Percentiles rank a stretch among this genome's conserved stretches.
phyloP scores from a whole-genome alignment of 78 protist species.

The slime mould (Dictyostelium discoideum) region DNA sequence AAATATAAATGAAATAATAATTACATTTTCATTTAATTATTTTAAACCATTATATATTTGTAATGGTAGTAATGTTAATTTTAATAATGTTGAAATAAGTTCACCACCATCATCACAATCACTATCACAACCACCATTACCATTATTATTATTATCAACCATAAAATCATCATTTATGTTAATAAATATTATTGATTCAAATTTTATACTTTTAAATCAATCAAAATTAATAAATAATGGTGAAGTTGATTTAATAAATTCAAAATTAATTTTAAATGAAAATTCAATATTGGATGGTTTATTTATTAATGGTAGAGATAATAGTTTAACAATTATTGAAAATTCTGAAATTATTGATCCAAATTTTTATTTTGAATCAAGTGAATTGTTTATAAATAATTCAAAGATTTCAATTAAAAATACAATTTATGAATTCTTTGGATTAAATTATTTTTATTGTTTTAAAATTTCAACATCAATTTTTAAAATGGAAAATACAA shows the following conservation, averaged over 20 bases:
- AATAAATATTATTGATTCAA: neutral
- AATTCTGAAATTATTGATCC: neutral
- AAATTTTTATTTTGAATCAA: neutral
- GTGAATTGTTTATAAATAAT: neutral
- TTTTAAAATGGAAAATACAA: neutral
- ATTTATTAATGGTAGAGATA: neutral
- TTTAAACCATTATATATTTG: neutral
- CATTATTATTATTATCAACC: too few relatives aligned
- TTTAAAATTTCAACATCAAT: neutral
- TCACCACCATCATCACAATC: neutral
- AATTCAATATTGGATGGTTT: neutral
- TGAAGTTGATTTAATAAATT: too few relatives aligned
- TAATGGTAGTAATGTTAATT: neutral
- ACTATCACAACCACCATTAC: too few relatives aligned
- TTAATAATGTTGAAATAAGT: neutral
- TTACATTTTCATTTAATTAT: neutral
- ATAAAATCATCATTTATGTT: too few relatives aligned
- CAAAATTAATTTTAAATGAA: too few relatives aligned
- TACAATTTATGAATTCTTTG: neutral
- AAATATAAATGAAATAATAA: neutral
- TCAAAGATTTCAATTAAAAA: neutral
- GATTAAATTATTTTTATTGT: neutral
- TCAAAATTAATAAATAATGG: neutral
- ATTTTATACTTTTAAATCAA: too few relatives aligned
- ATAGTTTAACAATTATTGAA: neutral